Percentiles rank a stretch among this genome's conserved stretches.
These are phyloP conservation scores for Solanum piurae DNA, from an alignment of 257 asterid species.

Conservation along the genomic window DNA sequence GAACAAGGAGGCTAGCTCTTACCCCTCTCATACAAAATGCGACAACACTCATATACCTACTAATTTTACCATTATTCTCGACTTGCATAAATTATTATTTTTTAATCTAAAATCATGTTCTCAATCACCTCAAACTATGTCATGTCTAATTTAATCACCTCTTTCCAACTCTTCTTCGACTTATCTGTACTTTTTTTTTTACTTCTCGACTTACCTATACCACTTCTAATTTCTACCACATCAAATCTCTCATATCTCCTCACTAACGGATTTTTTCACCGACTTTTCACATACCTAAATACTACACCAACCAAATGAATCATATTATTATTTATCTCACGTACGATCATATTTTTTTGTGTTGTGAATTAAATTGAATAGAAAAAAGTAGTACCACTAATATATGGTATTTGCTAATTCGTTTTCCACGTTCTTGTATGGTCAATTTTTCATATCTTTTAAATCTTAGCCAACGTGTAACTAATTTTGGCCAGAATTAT, in stretches of 20 bases:
- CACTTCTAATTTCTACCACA: neutral
- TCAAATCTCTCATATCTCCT: neutral
- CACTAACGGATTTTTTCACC: accelerated
- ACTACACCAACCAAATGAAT: neutral
- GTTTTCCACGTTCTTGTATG: neutral
- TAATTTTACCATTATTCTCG: neutral
- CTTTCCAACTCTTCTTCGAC: accelerated
- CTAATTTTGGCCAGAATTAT: neutral
- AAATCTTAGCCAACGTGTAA: neutral
- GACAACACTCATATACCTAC: neutral
- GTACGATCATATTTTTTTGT: neutral
- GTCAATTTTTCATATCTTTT: neutral
- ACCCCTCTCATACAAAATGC: neutral
- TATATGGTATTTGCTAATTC: neutral
- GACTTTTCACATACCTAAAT: neutral
- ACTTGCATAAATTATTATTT: neutral
- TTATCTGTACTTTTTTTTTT: neutral
- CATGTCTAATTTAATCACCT: neutral
- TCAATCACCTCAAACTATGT: neutral
- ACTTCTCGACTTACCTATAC: neutral
- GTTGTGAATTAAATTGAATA: neutral
- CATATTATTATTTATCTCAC: neutral
- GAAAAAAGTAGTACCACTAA: neutral
- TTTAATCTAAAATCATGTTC: neutral
- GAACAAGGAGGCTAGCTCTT: neutral